A percentile compares a stretch with the other conserved stretches of the same genome.
These are phyloP conservation scores for Suaeda aralocaspica DNA, from an alignment of 148 eudicot species.

Conservation along the genomic window DNA sequence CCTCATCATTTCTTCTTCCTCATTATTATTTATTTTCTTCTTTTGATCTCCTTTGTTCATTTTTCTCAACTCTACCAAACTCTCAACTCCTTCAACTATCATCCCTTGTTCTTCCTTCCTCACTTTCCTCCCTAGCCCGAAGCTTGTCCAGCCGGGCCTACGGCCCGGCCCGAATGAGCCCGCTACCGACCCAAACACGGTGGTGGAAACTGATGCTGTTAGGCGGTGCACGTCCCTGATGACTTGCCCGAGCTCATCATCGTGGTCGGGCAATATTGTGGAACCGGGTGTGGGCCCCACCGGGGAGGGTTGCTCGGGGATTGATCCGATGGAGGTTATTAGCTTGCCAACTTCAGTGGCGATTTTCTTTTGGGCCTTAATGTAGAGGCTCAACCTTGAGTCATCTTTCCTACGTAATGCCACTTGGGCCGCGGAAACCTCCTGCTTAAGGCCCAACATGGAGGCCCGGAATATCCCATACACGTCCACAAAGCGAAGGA, in stretches of 20 bases:
- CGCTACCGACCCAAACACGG: conserved; percentile 48
- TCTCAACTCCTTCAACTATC: conserved; percentile 27
- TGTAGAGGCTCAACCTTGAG: conserved; percentile 33
- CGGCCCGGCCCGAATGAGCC: conserved; percentile 29
- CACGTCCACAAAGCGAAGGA: conserved; percentile 58
- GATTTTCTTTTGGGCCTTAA: conserved; percentile 52
- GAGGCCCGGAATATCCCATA: conserved; percentile 57
- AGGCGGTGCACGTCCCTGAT: conserved; percentile 44
- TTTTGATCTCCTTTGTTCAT: conserved; percentile 27
- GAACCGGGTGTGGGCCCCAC: not conserved
- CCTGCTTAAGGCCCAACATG: conserved; percentile 47
- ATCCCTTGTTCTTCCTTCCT: conserved; percentile 34
- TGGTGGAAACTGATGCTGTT: conserved; percentile 44
- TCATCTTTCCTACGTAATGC: conserved; percentile 54
- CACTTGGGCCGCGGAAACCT: conserved; percentile 57
- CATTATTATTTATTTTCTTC: conserved; percentile 15
- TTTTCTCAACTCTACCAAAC: conserved; percentile 32
- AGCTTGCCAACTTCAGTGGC: conserved; percentile 49
- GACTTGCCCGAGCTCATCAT: conserved; percentile 29
- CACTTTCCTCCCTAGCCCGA: conserved; percentile 30
- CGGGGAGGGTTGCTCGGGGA: conserved; percentile 19
- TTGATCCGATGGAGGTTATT: conserved; percentile 30
- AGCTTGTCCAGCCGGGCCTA: conserved; percentile 36
- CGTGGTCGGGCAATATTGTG: not conserved
- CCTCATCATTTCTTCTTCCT: conserved; percentile 45